Percentiles rank a stretch among this genome's conserved stretches.
Evolutionary conservation across 139 green algal species (phyloP).

Genomic region (Coccomyxa sp.): DNA sequence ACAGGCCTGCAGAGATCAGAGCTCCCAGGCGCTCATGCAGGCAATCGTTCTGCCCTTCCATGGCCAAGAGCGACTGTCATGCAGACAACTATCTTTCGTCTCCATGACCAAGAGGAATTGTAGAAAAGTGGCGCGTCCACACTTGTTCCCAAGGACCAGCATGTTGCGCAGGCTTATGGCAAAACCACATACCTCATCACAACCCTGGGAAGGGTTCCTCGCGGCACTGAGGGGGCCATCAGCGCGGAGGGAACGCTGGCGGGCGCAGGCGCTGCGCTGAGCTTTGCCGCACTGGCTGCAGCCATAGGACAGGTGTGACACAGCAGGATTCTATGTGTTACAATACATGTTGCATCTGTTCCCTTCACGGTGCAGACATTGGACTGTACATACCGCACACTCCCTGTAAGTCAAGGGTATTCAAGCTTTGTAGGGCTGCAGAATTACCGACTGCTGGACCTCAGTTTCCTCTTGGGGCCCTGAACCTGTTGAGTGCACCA

Average conservation of each 20-base stretch:
- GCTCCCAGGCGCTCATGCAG: too few relatives aligned
- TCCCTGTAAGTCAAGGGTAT: too few relatives aligned
- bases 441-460: background rate
- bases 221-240: constrained; percentile 94
- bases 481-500: background rate
- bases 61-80: too few relatives aligned
- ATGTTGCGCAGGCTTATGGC: constrained; percentile 72
- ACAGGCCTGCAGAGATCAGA: too few relatives aligned
- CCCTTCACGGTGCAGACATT: too few relatives aligned
- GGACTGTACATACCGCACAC: too few relatives aligned
- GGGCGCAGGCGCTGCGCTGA: constrained; percentile 58
- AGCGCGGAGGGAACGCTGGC: constrained; percentile 89
- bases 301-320: constrained; percentile 54
- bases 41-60: too few relatives aligned
- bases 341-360: too few relatives aligned
- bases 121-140: too few relatives aligned
- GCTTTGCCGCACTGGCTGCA: constrained; percentile 49
- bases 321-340: background rate
- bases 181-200: constrained; percentile 88
- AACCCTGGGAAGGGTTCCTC: constrained; percentile 73
- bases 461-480: background rate
- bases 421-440: background rate
- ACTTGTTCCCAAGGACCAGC: too few relatives aligned
- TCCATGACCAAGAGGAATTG: too few relatives aligned
- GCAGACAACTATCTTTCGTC: too few relatives aligned